Conservation (phyloP, 805 yeast species). For the Torulaspora maleeae region DNA sequence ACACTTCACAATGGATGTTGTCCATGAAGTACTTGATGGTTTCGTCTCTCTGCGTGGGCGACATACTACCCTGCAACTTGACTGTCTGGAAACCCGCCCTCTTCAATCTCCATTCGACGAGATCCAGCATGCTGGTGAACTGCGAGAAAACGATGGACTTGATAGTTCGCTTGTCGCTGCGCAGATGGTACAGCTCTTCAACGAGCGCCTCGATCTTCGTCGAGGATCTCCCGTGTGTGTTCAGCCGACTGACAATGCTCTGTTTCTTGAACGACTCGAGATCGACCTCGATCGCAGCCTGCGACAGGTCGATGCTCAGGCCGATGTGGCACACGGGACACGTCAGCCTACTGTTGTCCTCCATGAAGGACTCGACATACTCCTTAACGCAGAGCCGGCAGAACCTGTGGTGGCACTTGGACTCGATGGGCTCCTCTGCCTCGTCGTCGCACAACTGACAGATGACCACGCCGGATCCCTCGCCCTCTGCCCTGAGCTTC, state of each 20-base stretch:
- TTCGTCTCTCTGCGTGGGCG: conserved; percentile 90
- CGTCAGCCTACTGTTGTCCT: conserved; percentile 57
- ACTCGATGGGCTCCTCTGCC: conserved; percentile 95
- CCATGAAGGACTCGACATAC: conserved; percentile 70
- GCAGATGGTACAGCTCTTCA: conserved; percentile 80
- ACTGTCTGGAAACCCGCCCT: conserved; percentile 95
- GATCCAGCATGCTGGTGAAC: conserved; percentile 92
- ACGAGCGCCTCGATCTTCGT: conserved; percentile 95
- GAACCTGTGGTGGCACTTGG: conserved; percentile 89
- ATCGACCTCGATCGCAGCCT: conserved; percentile 71
- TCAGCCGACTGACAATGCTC: conserved; percentile 80
- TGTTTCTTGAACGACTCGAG: conserved; percentile 48
- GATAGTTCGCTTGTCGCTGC: conserved; percentile 84
- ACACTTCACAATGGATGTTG: conserved; percentile 86
- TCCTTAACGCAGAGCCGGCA: conserved; percentile 91
- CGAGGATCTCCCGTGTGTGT: conserved; percentile 80
- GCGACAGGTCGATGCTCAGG: conserved; percentile 81
- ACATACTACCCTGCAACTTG: conserved; percentile 93
- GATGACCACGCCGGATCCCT: conserved; percentile 48
- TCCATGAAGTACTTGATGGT: conserved; percentile 91
- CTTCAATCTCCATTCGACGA: conserved; percentile 91
- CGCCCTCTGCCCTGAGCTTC: conserved; percentile 45
- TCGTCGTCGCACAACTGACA: conserved; percentile 96
- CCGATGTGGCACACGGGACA: conserved; percentile 98
- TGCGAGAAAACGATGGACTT: conserved; percentile 97